These are phyloP conservation scores for Gelatoporia subvermispora DNA, from an alignment of 768 basidiomycete species.

Conservation along the genomic window DNA sequence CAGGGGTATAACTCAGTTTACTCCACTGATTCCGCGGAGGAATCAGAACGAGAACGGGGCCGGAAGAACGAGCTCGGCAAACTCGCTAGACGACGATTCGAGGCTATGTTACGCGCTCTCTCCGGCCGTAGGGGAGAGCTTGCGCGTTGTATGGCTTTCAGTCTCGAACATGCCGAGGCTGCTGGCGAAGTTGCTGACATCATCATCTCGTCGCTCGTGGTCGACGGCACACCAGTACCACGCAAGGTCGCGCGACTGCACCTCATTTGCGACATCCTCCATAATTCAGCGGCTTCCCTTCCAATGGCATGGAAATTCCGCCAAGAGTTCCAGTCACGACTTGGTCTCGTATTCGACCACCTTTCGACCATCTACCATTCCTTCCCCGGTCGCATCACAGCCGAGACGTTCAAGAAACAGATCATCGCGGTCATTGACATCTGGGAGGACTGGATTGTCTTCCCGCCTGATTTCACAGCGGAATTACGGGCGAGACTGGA, in stretches of 20 bases:
- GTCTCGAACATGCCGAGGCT: constrained; percentile 93
- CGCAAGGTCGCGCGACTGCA: constrained; percentile 93
- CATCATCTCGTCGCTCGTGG: constrained; percentile 81
- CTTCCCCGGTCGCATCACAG: constrained; percentile 93
- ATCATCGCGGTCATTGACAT: constrained; percentile 86
- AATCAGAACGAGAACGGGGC: constrained; percentile 80
- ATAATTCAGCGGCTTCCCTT: constrained; percentile 91
- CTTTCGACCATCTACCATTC: constrained; percentile 91
- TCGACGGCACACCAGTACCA: constrained; percentile 94
- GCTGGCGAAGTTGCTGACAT: constrained; percentile 90
- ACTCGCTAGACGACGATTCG: constrained; percentile 78
- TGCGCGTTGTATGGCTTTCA: constrained; percentile 95
- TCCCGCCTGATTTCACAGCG: constrained; percentile 78
- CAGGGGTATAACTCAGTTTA: constrained; percentile 86
- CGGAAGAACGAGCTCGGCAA: constrained; percentile 76
- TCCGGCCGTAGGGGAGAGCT: constrained; percentile 86
- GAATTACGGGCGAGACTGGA: constrained; percentile 74
- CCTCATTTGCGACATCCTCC: constrained; percentile 95
- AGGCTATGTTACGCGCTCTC: constrained; percentile 84
- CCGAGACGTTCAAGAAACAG: constrained; percentile 93
- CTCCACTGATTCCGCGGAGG: constrained; percentile 92
- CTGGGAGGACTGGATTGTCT: constrained; percentile 99
- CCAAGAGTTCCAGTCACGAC: constrained; percentile 84
- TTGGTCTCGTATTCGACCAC: constrained; percentile 96
- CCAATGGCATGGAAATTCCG: constrained; percentile 98